Percentiles rank a stretch among this genome's conserved stretches.
Conservation (phyloP, 177 flowering plant genomes). For the Vitis hybrid region DNA sequence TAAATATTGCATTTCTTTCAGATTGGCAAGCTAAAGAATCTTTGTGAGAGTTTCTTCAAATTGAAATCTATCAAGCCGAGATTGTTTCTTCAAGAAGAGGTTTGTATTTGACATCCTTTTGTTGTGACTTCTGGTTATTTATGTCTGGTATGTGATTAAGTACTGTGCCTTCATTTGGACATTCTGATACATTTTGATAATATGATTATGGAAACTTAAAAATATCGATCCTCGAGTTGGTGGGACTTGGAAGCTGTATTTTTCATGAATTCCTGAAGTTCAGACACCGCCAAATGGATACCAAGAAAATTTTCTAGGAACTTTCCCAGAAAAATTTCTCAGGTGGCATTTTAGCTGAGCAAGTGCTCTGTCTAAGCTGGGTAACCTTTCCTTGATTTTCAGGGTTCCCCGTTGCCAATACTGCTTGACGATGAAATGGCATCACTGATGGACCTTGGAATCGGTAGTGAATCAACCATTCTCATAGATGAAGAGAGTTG, state of each 20-base stretch:
- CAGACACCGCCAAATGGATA: neutral
- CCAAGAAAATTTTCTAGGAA: neutral
- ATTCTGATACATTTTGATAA: too few species aligned
- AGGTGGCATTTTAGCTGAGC: neutral
- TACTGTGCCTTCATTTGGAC: neutral
- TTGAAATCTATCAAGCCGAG: conserved; percentile 59
- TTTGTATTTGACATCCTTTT: conserved; percentile 20
- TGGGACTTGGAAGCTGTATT: neutral
- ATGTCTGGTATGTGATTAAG: too few species aligned
- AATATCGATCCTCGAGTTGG: neutral
- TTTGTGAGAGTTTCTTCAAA: conserved; percentile 91
- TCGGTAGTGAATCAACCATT: conserved; percentile 62
- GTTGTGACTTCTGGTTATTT: neutral
- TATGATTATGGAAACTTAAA: neutral
- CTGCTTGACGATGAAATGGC: conserved; percentile 86
- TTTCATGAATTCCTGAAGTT: neutral
- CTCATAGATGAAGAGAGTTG: conserved; percentile 66
- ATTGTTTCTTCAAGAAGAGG: conserved; percentile 90
- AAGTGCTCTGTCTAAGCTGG: neutral
- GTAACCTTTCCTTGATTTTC: conserved; percentile 11
- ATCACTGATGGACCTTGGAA: conserved; percentile 65
- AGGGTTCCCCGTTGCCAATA: conserved; percentile 73
- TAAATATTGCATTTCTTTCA: conserved; percentile 18
- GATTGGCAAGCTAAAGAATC: conserved; percentile 88
- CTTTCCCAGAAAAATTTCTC: neutral